Evolutionary conservation across 2,329 filamentous ascomycete species (phyloP).

Genomic region (Penicillium freii): DNA sequence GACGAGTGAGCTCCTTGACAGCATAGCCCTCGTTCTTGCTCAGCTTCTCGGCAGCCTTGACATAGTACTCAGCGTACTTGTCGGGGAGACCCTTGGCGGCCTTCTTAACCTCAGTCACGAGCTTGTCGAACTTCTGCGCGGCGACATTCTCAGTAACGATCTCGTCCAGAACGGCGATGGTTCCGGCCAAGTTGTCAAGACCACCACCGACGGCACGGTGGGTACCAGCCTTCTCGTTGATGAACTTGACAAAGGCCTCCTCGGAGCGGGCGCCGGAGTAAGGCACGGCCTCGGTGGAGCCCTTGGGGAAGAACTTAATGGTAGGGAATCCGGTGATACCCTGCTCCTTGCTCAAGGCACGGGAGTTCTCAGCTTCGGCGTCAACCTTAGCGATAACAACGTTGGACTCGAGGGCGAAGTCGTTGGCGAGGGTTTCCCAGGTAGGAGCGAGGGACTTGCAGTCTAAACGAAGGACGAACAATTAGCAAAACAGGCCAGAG

Average conservation of each 20-base stretch:
- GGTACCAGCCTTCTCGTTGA: slow-evolving; percentile 88
- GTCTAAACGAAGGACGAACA: slow-evolving; percentile 56
- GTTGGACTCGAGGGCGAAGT: slow-evolving; percentile 72
- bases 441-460: slow-evolving; percentile 90
- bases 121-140: slow-evolving; percentile 63
- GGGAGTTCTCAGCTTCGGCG: slow-evolving; percentile 82
- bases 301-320: slow-evolving; percentile 95
- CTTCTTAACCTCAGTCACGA: slow-evolving; percentile 70
- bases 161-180: slow-evolving; percentile 72
- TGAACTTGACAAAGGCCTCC: slow-evolving; percentile 70
- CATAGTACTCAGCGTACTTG: slow-evolving; percentile 91
- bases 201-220: slow-evolving; percentile 78
- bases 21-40: slow-evolving; percentile 73
- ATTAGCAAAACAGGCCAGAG: slow-evolving; percentile 8
- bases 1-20: slow-evolving; percentile 77
- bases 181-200: slow-evolving; percentile 76
- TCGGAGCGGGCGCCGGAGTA: slow-evolving; percentile 79
- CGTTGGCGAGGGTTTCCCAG: slow-evolving; percentile 82
- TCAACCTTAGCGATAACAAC: slow-evolving; percentile 95
- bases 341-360: slow-evolving; percentile 71
- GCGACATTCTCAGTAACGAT: slow-evolving; percentile 69
- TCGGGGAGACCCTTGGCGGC: slow-evolving; percentile 66
- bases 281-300: slow-evolving; percentile 66
- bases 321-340: slow-evolving; percentile 87
- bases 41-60: slow-evolving; percentile 85